Evolutionary conservation across 2,329 filamentous ascomycete species (phyloP).

Genomic region (Acephala macrosclerotiorum): DNA sequence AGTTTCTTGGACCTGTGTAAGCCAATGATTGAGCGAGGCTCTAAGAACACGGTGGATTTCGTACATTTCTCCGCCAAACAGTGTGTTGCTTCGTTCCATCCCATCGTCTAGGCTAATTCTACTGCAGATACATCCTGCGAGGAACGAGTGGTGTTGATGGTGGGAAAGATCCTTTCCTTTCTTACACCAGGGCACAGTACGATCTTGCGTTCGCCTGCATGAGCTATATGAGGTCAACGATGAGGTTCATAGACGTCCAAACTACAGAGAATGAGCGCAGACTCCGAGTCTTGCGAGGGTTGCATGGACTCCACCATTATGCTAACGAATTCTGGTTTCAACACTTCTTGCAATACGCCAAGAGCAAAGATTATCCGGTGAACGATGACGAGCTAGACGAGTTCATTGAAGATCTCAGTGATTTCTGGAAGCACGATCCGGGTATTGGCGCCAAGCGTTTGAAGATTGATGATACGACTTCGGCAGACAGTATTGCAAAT

Average conservation of each 20-base stretch:
- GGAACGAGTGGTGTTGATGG: background rate
- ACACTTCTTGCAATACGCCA: slow-evolving; percentile 28
- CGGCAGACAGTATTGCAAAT: slow-evolving; percentile 15
- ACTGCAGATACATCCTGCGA: slow-evolving; percentile 23
- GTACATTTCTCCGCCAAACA: slow-evolving; percentile 31
- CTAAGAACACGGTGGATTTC: slow-evolving; percentile 24
- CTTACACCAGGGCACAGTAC: slow-evolving; percentile 23
- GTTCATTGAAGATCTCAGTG: slow-evolving; percentile 2
- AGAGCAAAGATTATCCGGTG: slow-evolving; percentile 13
- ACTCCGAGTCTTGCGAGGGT: slow-evolving; percentile 23
- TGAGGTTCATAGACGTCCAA: slow-evolving; percentile 11
- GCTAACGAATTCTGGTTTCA: slow-evolving; percentile 29
- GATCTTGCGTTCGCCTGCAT: slow-evolving; percentile 24
- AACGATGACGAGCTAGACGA: slow-evolving; percentile 21
- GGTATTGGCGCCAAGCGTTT: slow-evolving; percentile 12
- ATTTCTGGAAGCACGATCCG: slow-evolving; percentile 22
- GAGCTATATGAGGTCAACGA: slow-evolving; percentile 20
- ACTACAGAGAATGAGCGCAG: background rate
- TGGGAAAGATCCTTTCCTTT: slow-evolving; percentile 14
- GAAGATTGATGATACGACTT: slow-evolving; percentile 22
- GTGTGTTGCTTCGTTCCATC: slow-evolving; percentile 2
- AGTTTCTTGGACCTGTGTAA: slow-evolving; percentile 22
- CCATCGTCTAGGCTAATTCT: background rate
- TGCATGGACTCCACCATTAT: slow-evolving; percentile 28
- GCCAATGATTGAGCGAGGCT: slow-evolving; percentile 24